phyloP scores from a whole-genome alignment of 1,139 yeast species.

The Scheffersomyces titani region DNA sequence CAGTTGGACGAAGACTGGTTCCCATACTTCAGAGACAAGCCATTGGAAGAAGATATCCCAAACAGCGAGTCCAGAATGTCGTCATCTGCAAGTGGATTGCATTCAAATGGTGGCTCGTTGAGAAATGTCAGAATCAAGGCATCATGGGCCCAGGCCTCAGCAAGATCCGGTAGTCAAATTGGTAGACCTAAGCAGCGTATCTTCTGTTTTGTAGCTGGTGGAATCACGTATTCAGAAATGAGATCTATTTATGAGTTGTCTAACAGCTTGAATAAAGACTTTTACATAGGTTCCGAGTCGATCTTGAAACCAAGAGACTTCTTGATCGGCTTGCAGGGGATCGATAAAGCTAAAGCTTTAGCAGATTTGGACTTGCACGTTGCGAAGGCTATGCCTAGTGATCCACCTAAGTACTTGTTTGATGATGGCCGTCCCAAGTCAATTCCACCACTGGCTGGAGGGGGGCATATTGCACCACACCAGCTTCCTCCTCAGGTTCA shows the following conservation, averaged over 20 bases:
- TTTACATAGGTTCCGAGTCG: conserved; percentile 83
- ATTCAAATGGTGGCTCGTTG: conserved; percentile 36
- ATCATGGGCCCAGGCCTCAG: conserved; percentile 70
- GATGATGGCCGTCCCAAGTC: conserved; percentile 23
- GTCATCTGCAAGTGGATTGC: conserved; percentile 21
- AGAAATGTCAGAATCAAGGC: conserved; percentile 79
- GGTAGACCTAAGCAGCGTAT: conserved; percentile 66
- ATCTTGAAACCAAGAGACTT: conserved; percentile 65
- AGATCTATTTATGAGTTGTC: conserved; percentile 77
- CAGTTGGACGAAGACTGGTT: conserved; percentile 58
- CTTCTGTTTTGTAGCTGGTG: conserved; percentile 86
- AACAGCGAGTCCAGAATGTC: conserved; percentile 17
- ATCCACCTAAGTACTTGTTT: conserved; percentile 39
- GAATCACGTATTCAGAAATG: conserved; percentile 81
- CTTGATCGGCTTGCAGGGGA: conserved; percentile 45
- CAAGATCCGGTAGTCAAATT: conserved; percentile 15
- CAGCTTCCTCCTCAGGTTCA: conserved; percentile 4
- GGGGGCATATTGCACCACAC: conserved; percentile 1
- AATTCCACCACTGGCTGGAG: conserved; percentile 5
- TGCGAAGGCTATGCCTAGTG: conserved; percentile 25
- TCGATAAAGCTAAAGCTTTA: conserved; percentile 35
- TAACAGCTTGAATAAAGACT: conserved; percentile 62
- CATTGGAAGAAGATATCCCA: conserved; percentile 58
- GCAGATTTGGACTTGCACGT: conserved; percentile 38
- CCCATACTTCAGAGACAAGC: conserved; percentile 79